phyloP scores from a whole-genome alignment of 2,329 filamentous ascomycete genomes.

The Trichoderma sp. region DNA sequence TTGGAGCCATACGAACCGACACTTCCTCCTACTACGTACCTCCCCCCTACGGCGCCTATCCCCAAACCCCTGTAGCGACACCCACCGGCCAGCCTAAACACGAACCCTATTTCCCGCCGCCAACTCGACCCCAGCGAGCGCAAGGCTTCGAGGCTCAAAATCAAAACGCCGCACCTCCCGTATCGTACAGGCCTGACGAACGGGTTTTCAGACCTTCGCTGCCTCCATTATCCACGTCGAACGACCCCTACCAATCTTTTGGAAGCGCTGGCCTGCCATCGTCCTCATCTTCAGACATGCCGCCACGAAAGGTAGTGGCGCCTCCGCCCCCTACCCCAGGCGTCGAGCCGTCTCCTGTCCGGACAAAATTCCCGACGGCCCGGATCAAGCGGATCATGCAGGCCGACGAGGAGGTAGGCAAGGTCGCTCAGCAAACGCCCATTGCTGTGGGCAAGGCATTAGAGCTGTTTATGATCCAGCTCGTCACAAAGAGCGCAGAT shows the following conservation, averaged over 20 bases:
- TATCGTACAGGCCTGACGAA: conserved; percentile 23
- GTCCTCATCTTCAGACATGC: conserved; percentile 33
- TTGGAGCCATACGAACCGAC: conserved; percentile 24
- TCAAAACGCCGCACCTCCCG: conserved; percentile 21
- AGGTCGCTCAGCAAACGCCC: conserved; percentile 95
- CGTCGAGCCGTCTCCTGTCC: conserved; percentile 69
- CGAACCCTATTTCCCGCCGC: conserved; percentile 25
- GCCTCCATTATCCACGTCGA: background rate
- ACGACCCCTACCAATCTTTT: background rate
- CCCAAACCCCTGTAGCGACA: background rate
- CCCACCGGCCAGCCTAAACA: conserved; percentile 25
- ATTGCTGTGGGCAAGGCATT: conserved; percentile 94
- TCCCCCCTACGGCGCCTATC: conserved; percentile 18
- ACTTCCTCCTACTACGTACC: conserved; percentile 30
- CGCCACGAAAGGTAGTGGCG: conserved; percentile 33
- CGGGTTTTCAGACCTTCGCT: conserved; percentile 17
- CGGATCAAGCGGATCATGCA: conserved; percentile 99
- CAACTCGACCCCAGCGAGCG: conserved; percentile 18
- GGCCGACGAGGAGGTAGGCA: conserved; percentile 96
- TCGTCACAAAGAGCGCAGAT: conserved; percentile 84
- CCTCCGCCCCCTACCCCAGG: conserved; percentile 37
- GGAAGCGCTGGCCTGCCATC: background rate
- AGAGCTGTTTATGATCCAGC: conserved; percentile 94
- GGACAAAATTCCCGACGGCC: conserved; percentile 94
- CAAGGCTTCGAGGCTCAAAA: background rate